Evolutionary conservation across 1,284 basidiomycete species (phyloP).

Genomic region (Leccinum griseonigrum): DNA sequence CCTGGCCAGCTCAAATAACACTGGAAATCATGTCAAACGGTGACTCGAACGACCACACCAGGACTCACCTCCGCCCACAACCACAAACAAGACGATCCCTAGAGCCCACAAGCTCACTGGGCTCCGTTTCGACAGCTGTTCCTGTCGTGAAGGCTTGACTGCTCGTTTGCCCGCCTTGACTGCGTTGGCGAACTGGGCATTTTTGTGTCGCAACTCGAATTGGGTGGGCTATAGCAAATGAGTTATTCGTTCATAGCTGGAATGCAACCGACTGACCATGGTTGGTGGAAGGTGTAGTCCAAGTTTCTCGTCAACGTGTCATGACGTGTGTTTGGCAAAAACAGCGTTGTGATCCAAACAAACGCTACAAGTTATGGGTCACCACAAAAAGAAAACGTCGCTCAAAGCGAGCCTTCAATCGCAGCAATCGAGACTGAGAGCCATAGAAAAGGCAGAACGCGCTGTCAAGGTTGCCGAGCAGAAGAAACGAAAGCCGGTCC

Average conservation of each 20-base stretch:
- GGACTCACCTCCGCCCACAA: conserved; percentile 72
- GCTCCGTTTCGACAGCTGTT: conserved; percentile 65
- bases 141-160: conserved; percentile 66
- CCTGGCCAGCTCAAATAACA: conserved; percentile 68
- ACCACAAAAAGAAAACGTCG: conserved; percentile 48
- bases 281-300: not conserved
- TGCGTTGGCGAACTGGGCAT: conserved; percentile 72
- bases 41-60: not conserved
- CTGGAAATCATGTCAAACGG: conserved; percentile 36
- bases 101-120: conserved; percentile 71
- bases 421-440: conserved; percentile 67
- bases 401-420: conserved; percentile 66
- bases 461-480: conserved; percentile 52
- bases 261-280: conserved; percentile 20
- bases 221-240: conserved; percentile 47
- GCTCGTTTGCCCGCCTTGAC: conserved; percentile 72
- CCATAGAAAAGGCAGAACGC: conserved; percentile 47
- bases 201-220: conserved; percentile 77
- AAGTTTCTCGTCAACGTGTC: conserved; percentile 20
- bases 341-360: conserved; percentile 37
- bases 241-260: not conserved
- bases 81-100: conserved; percentile 65
- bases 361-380: conserved; percentile 34
- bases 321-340: conserved; percentile 30
- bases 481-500: conserved; percentile 35